A percentile compares a stretch with the other conserved stretches of the same genome.
Conservation (phyloP, 2,329 filamentous ascomycete species). For the Coniochaeta sp. region DNA sequence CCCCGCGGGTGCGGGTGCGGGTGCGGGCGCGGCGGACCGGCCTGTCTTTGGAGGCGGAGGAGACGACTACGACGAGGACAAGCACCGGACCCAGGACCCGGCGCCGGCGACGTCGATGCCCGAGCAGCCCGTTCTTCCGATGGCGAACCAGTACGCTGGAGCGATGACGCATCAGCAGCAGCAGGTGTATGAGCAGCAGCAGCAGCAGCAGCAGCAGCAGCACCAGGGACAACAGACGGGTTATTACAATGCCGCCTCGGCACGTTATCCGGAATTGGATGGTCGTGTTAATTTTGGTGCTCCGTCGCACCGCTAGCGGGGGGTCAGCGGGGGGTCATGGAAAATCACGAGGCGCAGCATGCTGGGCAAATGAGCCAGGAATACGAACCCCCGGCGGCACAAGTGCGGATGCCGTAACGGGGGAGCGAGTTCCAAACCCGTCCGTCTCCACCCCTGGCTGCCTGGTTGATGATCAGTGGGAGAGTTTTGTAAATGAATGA, state of each 20-base stretch:
- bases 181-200: neutral
- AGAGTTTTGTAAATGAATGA: too few relatives aligned
- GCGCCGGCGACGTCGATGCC: neutral
- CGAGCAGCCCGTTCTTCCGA: too few relatives aligned
- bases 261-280: neutral
- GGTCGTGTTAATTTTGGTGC: neutral
- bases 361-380: slow-evolving; percentile 1
- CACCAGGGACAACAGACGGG: neutral
- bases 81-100: neutral
- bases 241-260: neutral
- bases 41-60: neutral
- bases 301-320: neutral
- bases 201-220: neutral
- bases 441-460: neutral
- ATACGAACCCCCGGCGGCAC: neutral
- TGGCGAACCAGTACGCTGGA: too few relatives aligned
- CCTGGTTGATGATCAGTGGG: neutral
- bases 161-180: neutral
- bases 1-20: too few relatives aligned
- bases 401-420: neutral
- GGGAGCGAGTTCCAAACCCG: neutral
- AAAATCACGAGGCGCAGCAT: neutral
- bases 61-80: neutral
- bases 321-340: neutral
- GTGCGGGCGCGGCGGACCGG: neutral